Conservation (phyloP, 495 filamentous ascomycete genomes). For the Daldinia loculata region DNA sequence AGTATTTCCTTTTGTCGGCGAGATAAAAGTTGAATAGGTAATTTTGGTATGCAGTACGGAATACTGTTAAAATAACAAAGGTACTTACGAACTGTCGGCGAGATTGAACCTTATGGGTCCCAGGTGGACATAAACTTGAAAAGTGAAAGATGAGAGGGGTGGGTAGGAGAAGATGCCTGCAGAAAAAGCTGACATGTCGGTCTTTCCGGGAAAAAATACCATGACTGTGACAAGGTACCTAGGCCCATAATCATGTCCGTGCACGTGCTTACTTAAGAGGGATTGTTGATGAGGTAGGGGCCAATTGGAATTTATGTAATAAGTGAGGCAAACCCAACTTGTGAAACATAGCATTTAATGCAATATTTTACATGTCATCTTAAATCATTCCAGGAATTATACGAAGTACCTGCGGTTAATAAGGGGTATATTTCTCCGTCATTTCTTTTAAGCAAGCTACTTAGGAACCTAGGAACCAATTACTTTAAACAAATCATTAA, state of each 20-base stretch:
- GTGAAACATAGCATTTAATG: too few species aligned
- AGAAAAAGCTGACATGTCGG: conserved; percentile 31
- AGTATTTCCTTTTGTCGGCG: background rate
- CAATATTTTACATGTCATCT: too few species aligned
- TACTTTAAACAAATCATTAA: conserved; percentile 8
- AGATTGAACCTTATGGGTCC: conserved; percentile 16
- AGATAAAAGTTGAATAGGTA: background rate
- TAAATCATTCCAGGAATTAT: background rate
- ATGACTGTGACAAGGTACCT: background rate
- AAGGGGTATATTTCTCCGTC: background rate
- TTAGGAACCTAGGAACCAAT: background rate
- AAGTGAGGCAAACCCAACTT: too few species aligned
- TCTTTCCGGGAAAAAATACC: conserved; percentile 16
- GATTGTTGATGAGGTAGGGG: too few species aligned
- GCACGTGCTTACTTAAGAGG: background rate
- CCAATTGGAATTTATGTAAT: too few species aligned
- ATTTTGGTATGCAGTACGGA: background rate
- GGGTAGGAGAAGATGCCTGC: conserved; percentile 27
- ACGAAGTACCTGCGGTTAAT: background rate
- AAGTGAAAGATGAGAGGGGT: conserved; percentile 30
- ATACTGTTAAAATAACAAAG: conserved; percentile 7
- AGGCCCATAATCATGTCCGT: background rate
- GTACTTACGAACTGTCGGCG: conserved; percentile 15
- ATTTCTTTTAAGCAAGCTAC: background rate
- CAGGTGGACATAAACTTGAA: conserved; percentile 16